A percentile compares a stretch with the other conserved stretches of the same genome.
These are phyloP conservation scores for Lanmaoa pseudosensibilis DNA, from an alignment of 768 basidiomycete genomes.

Conservation along the genomic window DNA sequence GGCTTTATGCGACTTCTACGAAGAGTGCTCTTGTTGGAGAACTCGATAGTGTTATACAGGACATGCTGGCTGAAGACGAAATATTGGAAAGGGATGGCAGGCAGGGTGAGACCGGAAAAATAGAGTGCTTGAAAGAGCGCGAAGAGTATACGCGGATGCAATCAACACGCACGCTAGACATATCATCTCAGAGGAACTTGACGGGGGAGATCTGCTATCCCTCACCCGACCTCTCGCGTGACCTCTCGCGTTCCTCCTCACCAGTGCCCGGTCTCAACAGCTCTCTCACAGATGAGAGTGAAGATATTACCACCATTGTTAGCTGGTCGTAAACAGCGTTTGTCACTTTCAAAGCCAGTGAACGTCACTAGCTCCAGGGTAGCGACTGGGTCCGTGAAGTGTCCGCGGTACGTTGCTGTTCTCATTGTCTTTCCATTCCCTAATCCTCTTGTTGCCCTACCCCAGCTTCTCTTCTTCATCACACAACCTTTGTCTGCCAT, in stretches of 20 bases:
- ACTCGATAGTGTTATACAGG: slow-evolving; percentile 33
- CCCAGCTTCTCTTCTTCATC: neutral
- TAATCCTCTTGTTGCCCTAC: neutral
- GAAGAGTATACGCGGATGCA: neutral
- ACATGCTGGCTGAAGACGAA: slow-evolving; percentile 20
- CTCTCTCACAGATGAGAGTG: slow-evolving; percentile 12
- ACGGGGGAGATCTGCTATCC: neutral
- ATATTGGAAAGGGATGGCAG: neutral
- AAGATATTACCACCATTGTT: slow-evolving; percentile 8
- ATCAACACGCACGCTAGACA: neutral
- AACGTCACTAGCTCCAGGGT: neutral
- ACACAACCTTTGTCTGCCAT: neutral
- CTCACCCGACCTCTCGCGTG: too few relatives aligned
- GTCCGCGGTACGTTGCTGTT: slow-evolving; percentile 4
- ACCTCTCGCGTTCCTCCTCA: neutral
- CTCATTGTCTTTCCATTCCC: neutral
- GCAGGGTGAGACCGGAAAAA: neutral
- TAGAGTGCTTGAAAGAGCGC: neutral
- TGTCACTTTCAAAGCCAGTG: neutral
- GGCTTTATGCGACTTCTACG: slow-evolving; percentile 26
- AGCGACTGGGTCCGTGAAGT: neutral
- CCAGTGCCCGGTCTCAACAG: slow-evolving; percentile 8
- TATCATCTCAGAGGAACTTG: neutral
- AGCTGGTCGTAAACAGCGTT: slow-evolving; percentile 19
- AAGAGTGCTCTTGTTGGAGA: slow-evolving; percentile 32